phyloP scores from a whole-genome alignment of 2,329 filamentous ascomycete species.

The Ceratocystis albifundus region DNA sequence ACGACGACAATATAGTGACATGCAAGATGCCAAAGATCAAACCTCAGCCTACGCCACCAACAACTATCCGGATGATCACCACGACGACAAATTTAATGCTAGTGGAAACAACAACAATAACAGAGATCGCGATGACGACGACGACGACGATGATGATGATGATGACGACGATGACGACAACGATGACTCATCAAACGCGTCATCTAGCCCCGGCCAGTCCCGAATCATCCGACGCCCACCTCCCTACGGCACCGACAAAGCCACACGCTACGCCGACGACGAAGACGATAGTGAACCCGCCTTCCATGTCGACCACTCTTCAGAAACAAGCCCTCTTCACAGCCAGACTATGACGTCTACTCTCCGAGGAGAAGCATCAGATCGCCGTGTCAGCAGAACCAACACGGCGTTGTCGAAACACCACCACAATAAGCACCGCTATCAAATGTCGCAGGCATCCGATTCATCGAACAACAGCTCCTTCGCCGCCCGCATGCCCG shows the following conservation, averaged over 20 bases:
- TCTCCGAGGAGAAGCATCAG: slow-evolving; percentile 36
- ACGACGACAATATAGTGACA: neutral
- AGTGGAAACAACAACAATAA: slow-evolving; percentile 5
- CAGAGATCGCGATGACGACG: neutral
- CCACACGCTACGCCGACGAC: slow-evolving; percentile 39
- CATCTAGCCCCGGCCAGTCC: slow-evolving; percentile 45
- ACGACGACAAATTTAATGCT: neutral
- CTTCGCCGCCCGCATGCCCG: slow-evolving; percentile 31
- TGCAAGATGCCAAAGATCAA: neutral
- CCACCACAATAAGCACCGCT: slow-evolving; percentile 28
- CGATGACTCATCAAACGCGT: slow-evolving; percentile 36
- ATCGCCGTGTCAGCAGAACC: slow-evolving; percentile 25
- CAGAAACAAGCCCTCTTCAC: slow-evolving; percentile 21
- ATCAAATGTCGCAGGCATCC: slow-evolving; percentile 44
- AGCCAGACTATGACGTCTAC: slow-evolving; percentile 38
- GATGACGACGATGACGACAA: slow-evolving; percentile 35
- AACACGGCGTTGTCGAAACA: slow-evolving; percentile 3
- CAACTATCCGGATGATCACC: neutral
- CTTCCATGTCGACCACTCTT: slow-evolving; percentile 38
- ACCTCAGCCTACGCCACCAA: neutral
- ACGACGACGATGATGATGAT: slow-evolving; percentile 26
- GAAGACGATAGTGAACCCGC: slow-evolving; percentile 46
- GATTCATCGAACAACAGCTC: slow-evolving; percentile 52
- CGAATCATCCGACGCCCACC: slow-evolving; percentile 50
- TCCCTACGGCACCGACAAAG: slow-evolving; percentile 27